Conservation (phyloP, 2,329 filamentous ascomycete genomes). For the Fusarium virguliforme region DNA sequence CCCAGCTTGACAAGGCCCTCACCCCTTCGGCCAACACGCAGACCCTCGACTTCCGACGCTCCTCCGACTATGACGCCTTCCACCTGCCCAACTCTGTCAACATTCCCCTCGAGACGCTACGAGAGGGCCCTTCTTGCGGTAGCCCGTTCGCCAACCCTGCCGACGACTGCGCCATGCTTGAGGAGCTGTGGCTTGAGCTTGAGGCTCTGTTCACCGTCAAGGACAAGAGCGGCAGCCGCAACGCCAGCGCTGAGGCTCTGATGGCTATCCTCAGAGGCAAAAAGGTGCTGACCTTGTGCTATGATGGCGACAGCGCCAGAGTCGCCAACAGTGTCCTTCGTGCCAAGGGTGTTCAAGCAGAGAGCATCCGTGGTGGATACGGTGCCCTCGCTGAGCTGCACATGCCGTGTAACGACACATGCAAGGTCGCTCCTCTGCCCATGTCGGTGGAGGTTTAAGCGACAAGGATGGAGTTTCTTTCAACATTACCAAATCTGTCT, state of each 20-base stretch:
- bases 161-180: slow-evolving; percentile 61
- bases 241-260: slow-evolving; percentile 50
- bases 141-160: slow-evolving; percentile 62
- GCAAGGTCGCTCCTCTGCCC: slow-evolving; percentile 43
- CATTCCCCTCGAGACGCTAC: slow-evolving; percentile 60
- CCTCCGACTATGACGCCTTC: slow-evolving; percentile 60
- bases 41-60: slow-evolving; percentile 63
- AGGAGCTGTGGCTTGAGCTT: slow-evolving; percentile 65
- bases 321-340: slow-evolving; percentile 70
- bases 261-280: slow-evolving; percentile 54
- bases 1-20: slow-evolving; percentile 50
- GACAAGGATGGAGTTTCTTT: neutral
- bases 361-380: slow-evolving; percentile 63
- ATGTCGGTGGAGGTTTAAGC: slow-evolving; percentile 48
- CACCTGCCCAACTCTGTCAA: slow-evolving; percentile 65
- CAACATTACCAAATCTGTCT: neutral
- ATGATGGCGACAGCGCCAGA: slow-evolving; percentile 68
- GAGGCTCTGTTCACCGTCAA: slow-evolving; percentile 61
- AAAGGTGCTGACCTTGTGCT: slow-evolving; percentile 66
- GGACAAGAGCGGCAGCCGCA: slow-evolving; percentile 50
- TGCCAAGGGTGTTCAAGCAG: slow-evolving; percentile 65
- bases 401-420: slow-evolving; percentile 49
- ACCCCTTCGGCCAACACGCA: slow-evolving; percentile 53
- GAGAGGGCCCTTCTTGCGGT: slow-evolving; percentile 48
- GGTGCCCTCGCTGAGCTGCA: slow-evolving; percentile 48